phyloP scores from a whole-genome alignment of 208 protist species.

The Wallacemonas sp. region DNA sequence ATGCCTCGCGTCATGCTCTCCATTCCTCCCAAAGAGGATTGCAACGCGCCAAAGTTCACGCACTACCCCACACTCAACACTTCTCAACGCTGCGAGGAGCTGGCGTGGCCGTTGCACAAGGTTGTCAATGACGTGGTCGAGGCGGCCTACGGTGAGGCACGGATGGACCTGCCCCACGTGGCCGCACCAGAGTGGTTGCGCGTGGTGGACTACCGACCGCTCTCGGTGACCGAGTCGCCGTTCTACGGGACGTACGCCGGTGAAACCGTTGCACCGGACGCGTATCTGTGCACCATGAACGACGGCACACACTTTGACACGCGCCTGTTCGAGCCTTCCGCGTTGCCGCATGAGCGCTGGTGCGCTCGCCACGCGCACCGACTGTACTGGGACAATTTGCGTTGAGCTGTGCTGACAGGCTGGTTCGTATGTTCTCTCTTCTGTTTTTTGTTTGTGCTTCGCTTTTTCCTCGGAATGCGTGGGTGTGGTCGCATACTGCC shows the following conservation, averaged over 20 bases:
- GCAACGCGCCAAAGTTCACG: not conserved
- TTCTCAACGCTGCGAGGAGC: not conserved
- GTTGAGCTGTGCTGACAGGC: too few species aligned
- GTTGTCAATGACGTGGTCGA: not conserved
- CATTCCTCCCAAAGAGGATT: not conserved
- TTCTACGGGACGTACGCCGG: not conserved
- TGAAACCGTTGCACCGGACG: not conserved
- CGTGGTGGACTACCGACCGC: not conserved
- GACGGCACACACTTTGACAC: not conserved
- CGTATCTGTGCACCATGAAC: not conserved
- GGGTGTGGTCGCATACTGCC: too few species aligned
- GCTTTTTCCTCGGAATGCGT: too few species aligned
- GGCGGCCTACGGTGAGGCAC: not conserved
- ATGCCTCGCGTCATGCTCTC: slow-evolving; percentile 5
- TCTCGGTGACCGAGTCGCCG: not conserved
- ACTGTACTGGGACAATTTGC: not conserved
- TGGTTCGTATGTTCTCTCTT: too few species aligned
- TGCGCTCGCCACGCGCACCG: not conserved
- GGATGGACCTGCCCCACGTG: not conserved
- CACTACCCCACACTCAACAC: not conserved
- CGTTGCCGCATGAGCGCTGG: not conserved
- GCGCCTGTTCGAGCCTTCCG: not conserved
- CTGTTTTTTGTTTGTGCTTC: too few species aligned
- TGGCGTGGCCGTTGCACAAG: not conserved
- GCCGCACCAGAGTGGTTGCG: not conserved